A percentile compares a stretch with the other conserved stretches of the same genome.
phyloP scores from a whole-genome alignment of 1,284 basidiomycete genomes.

The Heterobasidion parviporum region DNA sequence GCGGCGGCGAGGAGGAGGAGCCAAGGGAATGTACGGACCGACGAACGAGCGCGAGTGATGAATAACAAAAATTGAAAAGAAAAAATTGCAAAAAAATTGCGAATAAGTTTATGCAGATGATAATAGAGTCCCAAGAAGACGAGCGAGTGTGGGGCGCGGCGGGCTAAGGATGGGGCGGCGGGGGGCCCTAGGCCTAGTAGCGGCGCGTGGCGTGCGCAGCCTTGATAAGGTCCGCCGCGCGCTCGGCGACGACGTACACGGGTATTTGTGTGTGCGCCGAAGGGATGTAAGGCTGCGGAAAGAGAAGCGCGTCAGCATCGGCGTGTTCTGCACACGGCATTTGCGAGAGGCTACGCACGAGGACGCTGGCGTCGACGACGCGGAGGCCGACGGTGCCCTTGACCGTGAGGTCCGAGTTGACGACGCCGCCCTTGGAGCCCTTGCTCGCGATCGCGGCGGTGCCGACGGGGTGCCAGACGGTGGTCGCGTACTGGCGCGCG shows the following conservation, averaged over 20 bases:
- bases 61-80: no score
- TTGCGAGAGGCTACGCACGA: constrained; percentile 9
- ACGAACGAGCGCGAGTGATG: no score
- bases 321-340: no score
- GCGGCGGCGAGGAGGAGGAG: no score
- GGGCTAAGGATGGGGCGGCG: no score
- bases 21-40: no score
- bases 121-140: no score
- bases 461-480: constrained; percentile 1
- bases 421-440: constrained; percentile 11
- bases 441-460: not conserved
- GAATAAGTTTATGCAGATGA: no score
- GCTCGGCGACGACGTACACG: constrained; percentile 40
- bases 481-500: constrained; percentile 6
- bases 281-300: constrained; percentile 5
- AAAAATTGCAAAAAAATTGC: no score
- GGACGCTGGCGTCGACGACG: constrained; percentile 17
- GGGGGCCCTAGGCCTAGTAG: no score
- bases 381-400: constrained; percentile 33
- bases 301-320: not conserved
- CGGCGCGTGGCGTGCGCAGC: not conserved
- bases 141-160: no score
- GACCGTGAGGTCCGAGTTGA: constrained; percentile 45
- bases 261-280: constrained; percentile 23
- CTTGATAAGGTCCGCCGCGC: constrained; percentile 5